Base-by-base conservation (phyloP, 345 rosid genomes). In the Ceriops tagal region DNA sequence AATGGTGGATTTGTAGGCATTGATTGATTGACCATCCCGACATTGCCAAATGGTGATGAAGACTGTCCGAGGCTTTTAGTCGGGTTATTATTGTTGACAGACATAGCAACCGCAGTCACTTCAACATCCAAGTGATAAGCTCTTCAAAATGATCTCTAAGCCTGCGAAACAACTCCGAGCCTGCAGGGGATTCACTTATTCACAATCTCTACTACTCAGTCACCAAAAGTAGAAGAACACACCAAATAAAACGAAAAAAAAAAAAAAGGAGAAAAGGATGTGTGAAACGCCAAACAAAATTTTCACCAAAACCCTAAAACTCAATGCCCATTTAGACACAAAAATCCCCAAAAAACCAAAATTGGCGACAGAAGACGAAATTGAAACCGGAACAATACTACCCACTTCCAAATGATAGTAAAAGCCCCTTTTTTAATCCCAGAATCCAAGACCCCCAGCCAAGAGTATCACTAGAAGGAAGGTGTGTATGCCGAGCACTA, bases 21-120 rank as follows among this genome's bases (percentile, higher is more conserved):
- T 0, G 89, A 82, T 13, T 80, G 84, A 67, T 83, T 81, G 46
- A 77, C 83, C 81, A 91, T 85, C 65, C 96, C 95, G 4, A 85
- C 80, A 84, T 88, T 95, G 30, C 87, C 96, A 65, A 86, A 89
- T 19, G 96, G 92, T 16, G 90, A 90, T 3, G 93, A 80, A 68
- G 85, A 80, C 57, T 79, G 73, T 77, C 90, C 90, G 11, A 85
- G 83, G 70, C 84, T 81, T 81, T 88, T 95, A 32, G 86, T 73
- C 16, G 82, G 87, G 79, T 77, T 68, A 31, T 52, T 75, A 46
- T 66, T 71, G 52, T 77, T 92, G 69, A 81, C 70, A 59, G 96
- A 81, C 89, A 92, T 90, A 57, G 28, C 53, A 43, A 37, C 37
- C 68, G 30, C 62, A 9, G 53, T 53, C 31, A 22, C 49, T 22